phyloP scores from a whole-genome alignment of 2,329 filamentous ascomycete genomes.

The Zasmidium angulare region DNA sequence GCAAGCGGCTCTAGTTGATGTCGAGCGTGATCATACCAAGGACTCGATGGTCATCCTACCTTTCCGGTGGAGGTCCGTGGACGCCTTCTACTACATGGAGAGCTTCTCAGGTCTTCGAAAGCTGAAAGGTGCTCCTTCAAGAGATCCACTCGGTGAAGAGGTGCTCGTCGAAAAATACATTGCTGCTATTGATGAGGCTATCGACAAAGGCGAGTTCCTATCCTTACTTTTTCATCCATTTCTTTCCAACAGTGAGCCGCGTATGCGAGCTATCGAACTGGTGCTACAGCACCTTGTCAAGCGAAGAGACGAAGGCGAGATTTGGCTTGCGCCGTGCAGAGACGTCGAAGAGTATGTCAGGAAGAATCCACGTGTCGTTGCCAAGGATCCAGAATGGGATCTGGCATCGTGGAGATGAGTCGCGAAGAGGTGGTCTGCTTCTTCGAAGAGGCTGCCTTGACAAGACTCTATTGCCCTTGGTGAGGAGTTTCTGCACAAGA shows the following conservation, averaged over 20 bases:
- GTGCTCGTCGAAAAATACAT: slow-evolving; percentile 25
- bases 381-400: slow-evolving; percentile 33
- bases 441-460: too few species aligned
- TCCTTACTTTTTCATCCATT: slow-evolving; percentile 37
- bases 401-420: slow-evolving; percentile 31
- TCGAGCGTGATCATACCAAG: slow-evolving; percentile 4
- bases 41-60: slow-evolving; percentile 28
- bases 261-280: slow-evolving; percentile 29
- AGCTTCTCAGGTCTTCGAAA: slow-evolving; percentile 28
- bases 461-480: too few species aligned
- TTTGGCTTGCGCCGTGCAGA: slow-evolving; percentile 33
- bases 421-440: neutral
- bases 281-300: slow-evolving; percentile 29
- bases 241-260: slow-evolving; percentile 25
- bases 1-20: slow-evolving; percentile 24
- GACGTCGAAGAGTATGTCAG: slow-evolving; percentile 31
- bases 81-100: slow-evolving; percentile 38
- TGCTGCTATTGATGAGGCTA: slow-evolving; percentile 31
- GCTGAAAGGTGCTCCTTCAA: slow-evolving; percentile 25
- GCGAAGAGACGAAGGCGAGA: slow-evolving; percentile 26
- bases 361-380: slow-evolving; percentile 25
- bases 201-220: slow-evolving; percentile 29
- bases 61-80: slow-evolving; percentile 33
- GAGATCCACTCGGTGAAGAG: slow-evolving; percentile 20
- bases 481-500: too few species aligned